Evolutionary conservation across 225 moss, liverwort and hornwort species (phyloP).

Genomic region (Asterella californica): DNA sequence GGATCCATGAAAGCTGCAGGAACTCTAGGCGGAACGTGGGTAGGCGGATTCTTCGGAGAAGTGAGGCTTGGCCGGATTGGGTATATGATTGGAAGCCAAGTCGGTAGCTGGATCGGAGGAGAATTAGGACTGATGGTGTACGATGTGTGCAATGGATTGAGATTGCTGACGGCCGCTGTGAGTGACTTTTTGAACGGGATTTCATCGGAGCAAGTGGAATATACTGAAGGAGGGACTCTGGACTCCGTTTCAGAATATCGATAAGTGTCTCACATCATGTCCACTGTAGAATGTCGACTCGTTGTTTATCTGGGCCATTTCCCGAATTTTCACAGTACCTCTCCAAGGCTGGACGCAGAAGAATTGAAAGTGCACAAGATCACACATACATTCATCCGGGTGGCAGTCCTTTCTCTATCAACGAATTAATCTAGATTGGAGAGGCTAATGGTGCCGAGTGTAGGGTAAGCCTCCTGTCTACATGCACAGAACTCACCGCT

Average conservation of each 20-base stretch:
- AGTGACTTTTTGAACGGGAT: slow-evolving; percentile 50
- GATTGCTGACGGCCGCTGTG: slow-evolving; percentile 50
- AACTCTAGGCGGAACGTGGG: slow-evolving; percentile 69
- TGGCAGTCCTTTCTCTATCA: not conserved
- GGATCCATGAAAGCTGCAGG: slow-evolving; percentile 62
- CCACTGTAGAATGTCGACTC: not conserved
- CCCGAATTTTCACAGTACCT: slow-evolving; percentile 11
- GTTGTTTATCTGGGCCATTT: slow-evolving; percentile 13
- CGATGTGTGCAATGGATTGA: slow-evolving; percentile 69
- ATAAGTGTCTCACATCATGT: not conserved
- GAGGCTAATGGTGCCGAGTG: not conserved
- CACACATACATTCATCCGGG: slow-evolving; percentile 6
- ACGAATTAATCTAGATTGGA: not conserved
- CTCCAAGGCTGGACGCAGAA: not conserved
- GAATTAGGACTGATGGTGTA: slow-evolving; percentile 75
- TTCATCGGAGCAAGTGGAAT: slow-evolving; percentile 19
- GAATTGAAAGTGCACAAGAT: not conserved
- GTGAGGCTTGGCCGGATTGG: slow-evolving; percentile 23
- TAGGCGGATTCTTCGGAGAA: slow-evolving; percentile 55
- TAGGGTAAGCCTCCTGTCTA: slow-evolving; percentile 2
- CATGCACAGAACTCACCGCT: slow-evolving; percentile 7
- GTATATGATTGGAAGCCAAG: slow-evolving; percentile 63
- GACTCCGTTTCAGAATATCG: slow-evolving; percentile 13
- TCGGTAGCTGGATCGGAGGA: slow-evolving; percentile 87
- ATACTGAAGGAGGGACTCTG: slow-evolving; percentile 11